These are phyloP conservation scores for Periconia digitata DNA, from an alignment of 2,329 filamentous ascomycete genomes.

Conservation along the genomic window DNA sequence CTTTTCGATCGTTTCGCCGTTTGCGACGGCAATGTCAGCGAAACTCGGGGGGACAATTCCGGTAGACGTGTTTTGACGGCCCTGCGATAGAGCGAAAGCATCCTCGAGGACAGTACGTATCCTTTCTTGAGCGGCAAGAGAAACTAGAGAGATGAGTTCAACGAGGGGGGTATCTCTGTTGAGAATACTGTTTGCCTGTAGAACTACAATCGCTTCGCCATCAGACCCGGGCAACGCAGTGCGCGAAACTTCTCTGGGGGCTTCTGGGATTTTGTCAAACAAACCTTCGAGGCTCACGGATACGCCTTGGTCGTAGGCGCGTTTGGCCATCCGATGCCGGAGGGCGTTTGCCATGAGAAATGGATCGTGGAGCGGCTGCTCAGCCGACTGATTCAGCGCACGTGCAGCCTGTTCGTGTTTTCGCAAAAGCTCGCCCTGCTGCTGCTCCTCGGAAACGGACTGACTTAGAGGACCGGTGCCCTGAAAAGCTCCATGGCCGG, in stretches of 20 bases:
- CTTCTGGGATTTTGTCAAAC: conserved; percentile 44
- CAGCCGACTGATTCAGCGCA: conserved; percentile 60
- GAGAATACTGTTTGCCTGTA: conserved; percentile 62
- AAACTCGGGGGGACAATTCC: conserved; percentile 78
- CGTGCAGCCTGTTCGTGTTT: conserved; percentile 68
- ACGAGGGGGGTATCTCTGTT: conserved; percentile 71
- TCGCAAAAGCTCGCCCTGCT: conserved; percentile 65
- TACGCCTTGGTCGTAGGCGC: conserved; percentile 61
- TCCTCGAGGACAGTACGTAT: conserved; percentile 77
- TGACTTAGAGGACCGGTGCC: conserved; percentile 50
- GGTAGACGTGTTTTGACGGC: conserved; percentile 75
- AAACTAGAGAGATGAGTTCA: conserved; percentile 81
- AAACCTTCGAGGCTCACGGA: conserved; percentile 60
- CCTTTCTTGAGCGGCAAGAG: conserved; percentile 79
- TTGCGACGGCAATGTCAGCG: conserved; percentile 66
- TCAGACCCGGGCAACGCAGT: conserved; percentile 59
- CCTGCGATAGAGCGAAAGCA: conserved; percentile 68
- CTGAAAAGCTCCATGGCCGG: conserved; percentile 41
- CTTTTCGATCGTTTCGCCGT: conserved; percentile 45
- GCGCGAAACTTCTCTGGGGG: conserved; percentile 30
- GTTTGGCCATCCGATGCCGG: conserved; percentile 58
- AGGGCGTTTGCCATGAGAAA: conserved; percentile 68
- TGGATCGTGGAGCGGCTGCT: conserved; percentile 71
- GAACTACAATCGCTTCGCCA: conserved; percentile 62
- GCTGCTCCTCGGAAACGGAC: conserved; percentile 64